A percentile compares a stretch with the other conserved stretches of the same genome.
Conservation (phyloP, 805 yeast genomes). For the Wickerhamomyces alni region DNA sequence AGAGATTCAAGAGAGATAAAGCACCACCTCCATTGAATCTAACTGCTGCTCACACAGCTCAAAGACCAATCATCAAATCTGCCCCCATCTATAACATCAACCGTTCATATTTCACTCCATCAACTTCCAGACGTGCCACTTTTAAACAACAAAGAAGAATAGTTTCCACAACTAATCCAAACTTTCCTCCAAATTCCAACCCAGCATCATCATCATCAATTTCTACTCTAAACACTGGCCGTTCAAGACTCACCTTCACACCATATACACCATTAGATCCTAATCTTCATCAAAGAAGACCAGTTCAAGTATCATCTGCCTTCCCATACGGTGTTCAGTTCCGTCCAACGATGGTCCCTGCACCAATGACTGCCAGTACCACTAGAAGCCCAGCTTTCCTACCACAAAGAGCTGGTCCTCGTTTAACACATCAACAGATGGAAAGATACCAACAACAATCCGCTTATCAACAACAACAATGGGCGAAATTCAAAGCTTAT, state of each 20-base stretch:
- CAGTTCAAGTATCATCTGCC: constrained; percentile 7
- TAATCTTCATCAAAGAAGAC: constrained; percentile 4
- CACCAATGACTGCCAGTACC: not conserved
- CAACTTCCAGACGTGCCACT: constrained; percentile 9
- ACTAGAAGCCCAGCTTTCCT: constrained; percentile 2
- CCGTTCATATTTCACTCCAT: constrained; percentile 12
- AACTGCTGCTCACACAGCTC: constrained; percentile 7
- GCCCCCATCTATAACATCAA: constrained; percentile 25
- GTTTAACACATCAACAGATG: constrained; percentile 19
- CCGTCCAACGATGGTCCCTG: constrained; percentile 1
- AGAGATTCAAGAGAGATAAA: constrained; percentile 22
- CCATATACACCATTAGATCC: constrained; percentile 12
- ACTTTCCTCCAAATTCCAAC: not conserved
- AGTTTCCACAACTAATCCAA: constrained; percentile 1
- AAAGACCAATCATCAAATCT: constrained; percentile 24
- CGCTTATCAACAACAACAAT: constrained; percentile 21
- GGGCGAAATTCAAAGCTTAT: constrained; percentile 22
- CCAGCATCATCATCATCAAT: no score
- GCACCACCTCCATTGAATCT: constrained; percentile 27
- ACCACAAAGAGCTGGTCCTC: constrained; percentile 9
- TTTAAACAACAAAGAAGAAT: constrained; percentile 7
- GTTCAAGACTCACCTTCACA: constrained; percentile 13
- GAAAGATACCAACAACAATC: constrained; percentile 21
- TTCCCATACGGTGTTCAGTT: constrained; percentile 7
- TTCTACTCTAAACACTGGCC: not conserved